phyloP scores from a whole-genome alignment of 2,329 filamentous ascomycete genomes.

The Apiospora arundinis region DNA sequence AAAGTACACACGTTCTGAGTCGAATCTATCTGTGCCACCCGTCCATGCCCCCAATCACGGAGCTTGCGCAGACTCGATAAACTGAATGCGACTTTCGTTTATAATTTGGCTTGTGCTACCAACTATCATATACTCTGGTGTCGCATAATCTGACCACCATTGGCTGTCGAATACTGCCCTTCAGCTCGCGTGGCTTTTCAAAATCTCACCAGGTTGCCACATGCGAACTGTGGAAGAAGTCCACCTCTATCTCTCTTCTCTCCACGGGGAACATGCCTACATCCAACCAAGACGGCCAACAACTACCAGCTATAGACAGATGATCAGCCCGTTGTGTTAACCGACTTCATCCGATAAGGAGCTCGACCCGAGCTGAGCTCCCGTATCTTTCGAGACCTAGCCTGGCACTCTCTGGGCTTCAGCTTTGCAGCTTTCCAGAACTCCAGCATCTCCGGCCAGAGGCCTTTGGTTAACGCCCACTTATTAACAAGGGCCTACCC shows the following conservation, averaged over 20 bases:
- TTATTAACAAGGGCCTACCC: constrained; percentile 30
- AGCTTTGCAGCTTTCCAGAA: constrained; percentile 15
- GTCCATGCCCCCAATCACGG: not conserved
- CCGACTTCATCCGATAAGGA: not conserved
- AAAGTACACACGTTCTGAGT: not conserved
- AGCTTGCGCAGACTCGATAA: not conserved
- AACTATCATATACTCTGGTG: not conserved
- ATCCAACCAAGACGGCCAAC: not conserved
- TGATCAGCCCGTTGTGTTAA: not conserved
- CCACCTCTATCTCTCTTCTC: not conserved
- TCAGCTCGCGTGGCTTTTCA: not conserved
- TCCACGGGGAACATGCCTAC: not conserved
- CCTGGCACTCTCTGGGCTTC: not conserved
- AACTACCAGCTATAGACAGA: not conserved
- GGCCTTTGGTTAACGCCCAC: constrained; percentile 20
- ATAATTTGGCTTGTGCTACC: not conserved
- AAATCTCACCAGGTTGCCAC: not conserved
- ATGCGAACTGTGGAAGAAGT: not conserved
- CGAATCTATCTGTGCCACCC: not conserved
- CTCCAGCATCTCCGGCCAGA: constrained; percentile 15
- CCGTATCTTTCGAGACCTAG: not conserved
- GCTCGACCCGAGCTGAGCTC: not conserved
- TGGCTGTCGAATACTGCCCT: not conserved
- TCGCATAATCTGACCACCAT: not conserved
- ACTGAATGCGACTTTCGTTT: not conserved